Evolutionary conservation across 306 rosid species (phyloP), one percentile per base, ranked within the genome.

Genomic region (Cyamopsis tetragonoloba): DNA sequence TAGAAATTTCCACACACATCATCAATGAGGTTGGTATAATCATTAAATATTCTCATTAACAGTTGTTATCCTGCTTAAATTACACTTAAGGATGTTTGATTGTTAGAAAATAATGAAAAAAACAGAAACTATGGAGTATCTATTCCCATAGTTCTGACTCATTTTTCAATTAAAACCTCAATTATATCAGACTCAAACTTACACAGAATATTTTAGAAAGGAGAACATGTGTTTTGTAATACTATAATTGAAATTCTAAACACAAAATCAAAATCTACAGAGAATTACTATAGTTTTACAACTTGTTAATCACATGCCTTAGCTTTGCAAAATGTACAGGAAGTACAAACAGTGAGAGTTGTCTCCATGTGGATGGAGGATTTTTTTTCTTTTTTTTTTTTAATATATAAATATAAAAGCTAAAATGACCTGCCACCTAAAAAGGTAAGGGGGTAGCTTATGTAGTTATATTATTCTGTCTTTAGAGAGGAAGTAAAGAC

Each of bases 381-480:
- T n/a, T n/a, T n/a, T n/a, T n/a, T n/a, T n/a, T n/a, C n/a, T n/a
- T n/a, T n/a, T n/a, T n/a, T n/a, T n/a, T n/a, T n/a, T n/a, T n/a
- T n/a, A n/a, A n/a, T n/a, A n/a, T n/a, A n/a, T 63, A 56, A 58
- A 59, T 19, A 12, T 72, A 65, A 42, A 62, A 71, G 78, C 67
- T 10, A 75, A 65, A 3, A 54, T 72, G 79, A 61, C 76, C 71
- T 41, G 62, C 70, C 81, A 76, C 68, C 85, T 47, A 67, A 66
- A 65, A 74, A 75, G 62, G 31, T 53, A 51, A 5, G 51, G 61
- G 47, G 66, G 51, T 68, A 49, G 64, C 64, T 66, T 66, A 39
- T 37, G 31, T n/a, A n/a, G n/a, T n/a, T n/a, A n/a, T n/a, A n/a
- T 50, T 31, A 27, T 72, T 71, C 49, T 80, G 57, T 80, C 71